A percentile compares a stretch with the other conserved stretches of the same genome.
These are phyloP conservation scores for Leishmania lainsoni DNA, from an alignment of 208 protist species.

Conservation along the genomic window DNA sequence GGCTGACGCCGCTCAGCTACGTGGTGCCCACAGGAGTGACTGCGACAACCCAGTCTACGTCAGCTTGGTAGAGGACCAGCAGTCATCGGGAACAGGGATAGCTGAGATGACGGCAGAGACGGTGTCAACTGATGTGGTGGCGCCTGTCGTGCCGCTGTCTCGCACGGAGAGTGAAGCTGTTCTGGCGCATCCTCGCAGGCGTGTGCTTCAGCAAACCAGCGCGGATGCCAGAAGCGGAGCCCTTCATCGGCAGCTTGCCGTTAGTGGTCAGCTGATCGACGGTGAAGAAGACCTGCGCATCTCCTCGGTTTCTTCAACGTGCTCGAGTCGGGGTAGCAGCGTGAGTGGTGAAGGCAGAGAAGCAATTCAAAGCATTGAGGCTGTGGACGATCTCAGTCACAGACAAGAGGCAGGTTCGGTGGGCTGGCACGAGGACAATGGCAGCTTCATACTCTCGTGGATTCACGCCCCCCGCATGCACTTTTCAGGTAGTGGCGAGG, in stretches of 20 bases:
- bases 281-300: neutral
- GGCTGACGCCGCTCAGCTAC: neutral
- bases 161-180: neutral
- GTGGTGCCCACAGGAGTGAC: neutral
- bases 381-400: too few relatives aligned
- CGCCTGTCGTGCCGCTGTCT: neutral
- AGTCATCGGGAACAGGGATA: neutral
- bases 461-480: constrained; percentile 5
- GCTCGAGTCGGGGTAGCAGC: neutral
- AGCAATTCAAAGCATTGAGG: neutral
- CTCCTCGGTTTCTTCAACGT: neutral
- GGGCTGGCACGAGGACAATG: neutral
- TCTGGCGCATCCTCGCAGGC: neutral
- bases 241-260: neutral
- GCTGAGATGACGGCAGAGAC: neutral
- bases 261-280: neutral
- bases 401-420: neutral
- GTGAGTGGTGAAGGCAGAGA: neutral
- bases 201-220: too few relatives aligned
- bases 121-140: neutral
- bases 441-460: constrained; percentile 20
- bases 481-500: neutral
- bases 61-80: neutral
- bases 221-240: neutral
- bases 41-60: neutral